phyloP scores from a whole-genome alignment of 2,329 filamentous ascomycete species.

The Phialocephala sp. region DNA sequence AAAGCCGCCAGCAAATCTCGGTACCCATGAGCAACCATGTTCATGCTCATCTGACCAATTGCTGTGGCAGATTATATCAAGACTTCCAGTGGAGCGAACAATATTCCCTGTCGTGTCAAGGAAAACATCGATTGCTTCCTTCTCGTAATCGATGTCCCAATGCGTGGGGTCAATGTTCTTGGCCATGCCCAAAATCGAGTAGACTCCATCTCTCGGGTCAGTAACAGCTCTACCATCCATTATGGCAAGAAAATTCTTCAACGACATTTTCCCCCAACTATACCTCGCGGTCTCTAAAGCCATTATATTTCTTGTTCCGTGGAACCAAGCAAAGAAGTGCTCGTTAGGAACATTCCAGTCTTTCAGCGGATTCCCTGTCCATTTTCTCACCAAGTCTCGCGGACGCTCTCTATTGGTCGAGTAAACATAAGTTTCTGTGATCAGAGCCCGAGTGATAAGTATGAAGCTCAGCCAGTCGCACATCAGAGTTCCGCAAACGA shows the following conservation, averaged over 20 bases:
- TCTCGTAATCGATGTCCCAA: not conserved
- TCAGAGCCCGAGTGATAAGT: not conserved
- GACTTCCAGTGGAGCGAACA: not conserved
- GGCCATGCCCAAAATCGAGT: not conserved
- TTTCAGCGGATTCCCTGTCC: slow-evolving; percentile 1
- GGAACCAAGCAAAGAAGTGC: not conserved
- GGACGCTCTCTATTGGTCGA: not conserved
- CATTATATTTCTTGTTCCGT: not conserved
- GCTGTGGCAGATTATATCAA: not conserved
- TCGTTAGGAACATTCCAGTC: not conserved
- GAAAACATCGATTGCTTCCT: not conserved
- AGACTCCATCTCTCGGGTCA: not conserved
- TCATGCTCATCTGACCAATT: not conserved
- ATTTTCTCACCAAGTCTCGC: not conserved
- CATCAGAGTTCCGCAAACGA: not conserved
- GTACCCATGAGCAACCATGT: not conserved
- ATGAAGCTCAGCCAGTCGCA: not conserved
- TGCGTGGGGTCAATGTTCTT: not conserved
- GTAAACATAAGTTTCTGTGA: not conserved
- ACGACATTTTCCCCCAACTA: not conserved
- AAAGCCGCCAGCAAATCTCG: not conserved
- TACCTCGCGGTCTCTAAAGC: not conserved
- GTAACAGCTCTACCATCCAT: not conserved
- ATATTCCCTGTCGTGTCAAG: not conserved
- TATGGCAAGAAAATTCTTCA: not conserved